Conservation (phyloP, 176 grass and related monocot species). For the Saccharum spontaneum region DNA sequence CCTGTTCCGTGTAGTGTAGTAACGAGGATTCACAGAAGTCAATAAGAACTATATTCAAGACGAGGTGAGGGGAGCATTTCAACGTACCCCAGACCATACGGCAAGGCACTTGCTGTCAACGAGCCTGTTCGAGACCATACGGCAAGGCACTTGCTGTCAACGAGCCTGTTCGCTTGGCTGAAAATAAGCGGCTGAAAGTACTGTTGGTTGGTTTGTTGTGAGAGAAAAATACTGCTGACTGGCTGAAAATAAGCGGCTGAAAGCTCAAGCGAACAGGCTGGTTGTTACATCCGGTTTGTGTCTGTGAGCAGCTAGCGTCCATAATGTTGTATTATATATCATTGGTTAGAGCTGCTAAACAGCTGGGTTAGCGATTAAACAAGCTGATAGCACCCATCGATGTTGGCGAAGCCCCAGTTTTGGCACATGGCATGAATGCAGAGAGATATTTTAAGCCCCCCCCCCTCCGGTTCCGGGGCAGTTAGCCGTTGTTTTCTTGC, state of each 20-base stretch:
- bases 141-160: too few relatives aligned
- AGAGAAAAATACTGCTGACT: too few relatives aligned
- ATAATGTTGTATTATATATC: not conserved
- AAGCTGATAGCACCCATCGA: constrained; percentile 1
- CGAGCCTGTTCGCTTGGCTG: too few relatives aligned
- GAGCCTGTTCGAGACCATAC: too few relatives aligned
- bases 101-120: not conserved
- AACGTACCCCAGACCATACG: constrained; percentile 14
- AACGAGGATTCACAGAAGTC: constrained; percentile 8
- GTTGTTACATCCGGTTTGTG: not conserved
- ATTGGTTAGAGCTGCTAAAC: not conserved
- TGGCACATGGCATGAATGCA: not conserved
- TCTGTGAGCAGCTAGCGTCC: not conserved
- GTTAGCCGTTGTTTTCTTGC: constrained; percentile 29
- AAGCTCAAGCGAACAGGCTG: too few relatives aligned
- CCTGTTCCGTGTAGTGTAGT: not conserved
- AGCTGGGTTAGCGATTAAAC: constrained; percentile 12
- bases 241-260: too few relatives aligned
- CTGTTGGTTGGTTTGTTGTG: too few relatives aligned
- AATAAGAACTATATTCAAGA: not conserved
- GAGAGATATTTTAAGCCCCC: not conserved
- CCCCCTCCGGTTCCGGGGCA: not conserved
- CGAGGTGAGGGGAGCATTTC: not conserved
- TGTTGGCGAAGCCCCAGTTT: not conserved
- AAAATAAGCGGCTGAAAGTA: too few relatives aligned